Percentiles rank a stretch among this genome's conserved stretches.
Evolutionary conservation across 2,329 filamentous ascomycete species (phyloP).

Genomic region (Sporothrix dimorphospora): DNA sequence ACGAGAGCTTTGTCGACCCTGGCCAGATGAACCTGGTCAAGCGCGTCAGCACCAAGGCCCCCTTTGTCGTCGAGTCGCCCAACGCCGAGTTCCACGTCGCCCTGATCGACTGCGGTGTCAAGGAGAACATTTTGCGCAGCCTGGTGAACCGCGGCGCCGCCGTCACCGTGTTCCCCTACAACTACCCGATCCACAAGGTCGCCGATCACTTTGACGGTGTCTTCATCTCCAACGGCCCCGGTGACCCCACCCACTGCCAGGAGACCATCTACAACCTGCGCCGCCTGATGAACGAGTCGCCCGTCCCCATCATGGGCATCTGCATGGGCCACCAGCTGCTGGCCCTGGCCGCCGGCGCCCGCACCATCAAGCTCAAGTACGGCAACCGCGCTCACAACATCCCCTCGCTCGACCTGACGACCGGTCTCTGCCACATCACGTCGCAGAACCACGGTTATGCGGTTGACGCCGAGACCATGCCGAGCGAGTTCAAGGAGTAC

Average conservation of each 20-base stretch:
- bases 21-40: slow-evolving; percentile 96
- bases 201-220: slow-evolving; percentile 97
- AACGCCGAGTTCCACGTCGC: slow-evolving; percentile 87
- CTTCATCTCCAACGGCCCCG: slow-evolving; percentile 98
- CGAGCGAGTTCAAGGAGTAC: slow-evolving; percentile 92
- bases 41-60: slow-evolving; percentile 95
- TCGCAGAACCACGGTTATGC: slow-evolving; percentile 99
- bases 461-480: slow-evolving; percentile 81
- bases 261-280: slow-evolving; percentile 90
- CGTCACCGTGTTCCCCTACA: slow-evolving; percentile 91
- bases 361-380: slow-evolving; percentile 97
- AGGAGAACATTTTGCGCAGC: slow-evolving; percentile 98
- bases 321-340: slow-evolving; percentile 97
- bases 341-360: slow-evolving; percentile 83
- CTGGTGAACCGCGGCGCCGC: slow-evolving; percentile 89
- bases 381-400: slow-evolving; percentile 99
- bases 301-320: slow-evolving; percentile 95
- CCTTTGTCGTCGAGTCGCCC: slow-evolving; percentile 88
- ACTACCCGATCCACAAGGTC: slow-evolving; percentile 98
- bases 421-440: slow-evolving; percentile 97
- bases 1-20: slow-evolving; percentile 93
- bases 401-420: slow-evolving; percentile 89
- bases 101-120: slow-evolving; percentile 96
- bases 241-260: slow-evolving; percentile 96
- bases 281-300: slow-evolving; percentile 87